A percentile compares a stretch with the other conserved stretches of the same genome.
Evolutionary conservation across 2,329 filamentous ascomycete species (phyloP).

Genomic region (Fusarium oxysporum): DNA sequence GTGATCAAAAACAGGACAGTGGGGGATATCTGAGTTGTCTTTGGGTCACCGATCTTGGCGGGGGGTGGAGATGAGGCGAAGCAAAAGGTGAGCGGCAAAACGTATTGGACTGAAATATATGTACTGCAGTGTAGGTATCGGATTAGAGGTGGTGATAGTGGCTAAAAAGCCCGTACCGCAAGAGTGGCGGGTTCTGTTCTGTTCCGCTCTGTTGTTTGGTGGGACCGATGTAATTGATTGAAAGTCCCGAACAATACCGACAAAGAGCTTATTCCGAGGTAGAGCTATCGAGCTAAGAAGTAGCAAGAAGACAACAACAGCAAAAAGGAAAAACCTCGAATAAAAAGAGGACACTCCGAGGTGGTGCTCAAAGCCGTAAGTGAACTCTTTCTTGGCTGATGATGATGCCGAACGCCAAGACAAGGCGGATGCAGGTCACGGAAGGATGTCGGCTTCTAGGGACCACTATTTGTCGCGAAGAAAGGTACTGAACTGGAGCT

Average conservation of each 20-base stretch:
- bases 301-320: not conserved
- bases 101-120: conserved; percentile 3
- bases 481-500: conserved; percentile 1
- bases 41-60: conserved; percentile 30
- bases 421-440: conserved; percentile 36
- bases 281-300: conserved; percentile 15
- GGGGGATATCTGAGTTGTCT: conserved; percentile 36
- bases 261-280: conserved; percentile 16
- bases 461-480: conserved; percentile 14
- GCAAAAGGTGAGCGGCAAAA: conserved; percentile 13
- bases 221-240: not conserved
- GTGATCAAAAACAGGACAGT: conserved; percentile 33
- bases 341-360: not conserved
- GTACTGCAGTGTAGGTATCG: not conserved
- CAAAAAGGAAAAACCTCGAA: not conserved
- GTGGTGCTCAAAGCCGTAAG: not conserved
- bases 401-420: conserved; percentile 39
- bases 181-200: conserved; percentile 23
- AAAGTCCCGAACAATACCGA: conserved; percentile 14
- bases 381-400: conserved; percentile 28
- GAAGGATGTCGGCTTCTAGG: conserved; percentile 35
- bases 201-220: conserved; percentile 20
- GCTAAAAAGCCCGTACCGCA: conserved; percentile 24
- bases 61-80: conserved; percentile 39
- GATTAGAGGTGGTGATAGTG: conserved; percentile 30